phyloP scores from a whole-genome alignment of 2,329 filamentous ascomycete genomes.

The Clarireedia sp. region DNA sequence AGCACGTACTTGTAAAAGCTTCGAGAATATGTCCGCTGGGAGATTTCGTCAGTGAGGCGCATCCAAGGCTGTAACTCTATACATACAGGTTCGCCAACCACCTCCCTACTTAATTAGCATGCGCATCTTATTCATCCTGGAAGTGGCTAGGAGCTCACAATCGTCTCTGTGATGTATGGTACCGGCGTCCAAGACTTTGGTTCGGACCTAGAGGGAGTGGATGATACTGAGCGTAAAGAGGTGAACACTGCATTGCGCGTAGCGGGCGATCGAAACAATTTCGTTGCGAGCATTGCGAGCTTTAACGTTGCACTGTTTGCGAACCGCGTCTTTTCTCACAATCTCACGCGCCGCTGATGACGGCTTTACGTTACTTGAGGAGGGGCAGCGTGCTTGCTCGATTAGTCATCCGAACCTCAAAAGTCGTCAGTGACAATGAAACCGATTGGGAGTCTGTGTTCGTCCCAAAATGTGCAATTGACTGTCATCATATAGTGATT shows the following conservation, averaged over 20 bases:
- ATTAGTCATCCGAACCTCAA: too few relatives aligned
- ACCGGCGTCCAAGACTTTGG: slow-evolving; percentile 37
- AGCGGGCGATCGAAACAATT: slow-evolving; percentile 20
- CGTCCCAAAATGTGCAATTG: too few relatives aligned
- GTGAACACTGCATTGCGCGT: slow-evolving; percentile 17
- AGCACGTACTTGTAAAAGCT: slow-evolving; percentile 59
- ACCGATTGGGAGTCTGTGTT: too few relatives aligned
- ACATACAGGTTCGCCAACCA: slow-evolving; percentile 70
- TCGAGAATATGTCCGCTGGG: slow-evolving; percentile 73
- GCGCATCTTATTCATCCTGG: slow-evolving; percentile 15
- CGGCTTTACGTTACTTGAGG: too few relatives aligned
- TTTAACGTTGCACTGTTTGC: not conserved
- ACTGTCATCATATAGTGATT: too few relatives aligned
- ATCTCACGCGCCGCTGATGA: not conserved
- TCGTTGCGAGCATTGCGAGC: slow-evolving; percentile 22
- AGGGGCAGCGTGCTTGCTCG: too few relatives aligned
- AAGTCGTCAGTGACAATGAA: too few relatives aligned
- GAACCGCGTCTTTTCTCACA: not conserved
- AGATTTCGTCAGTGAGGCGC: slow-evolving; percentile 16
- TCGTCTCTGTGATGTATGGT: slow-evolving; percentile 46
- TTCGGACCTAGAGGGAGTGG: slow-evolving; percentile 17
- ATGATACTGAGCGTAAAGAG: slow-evolving; percentile 21
- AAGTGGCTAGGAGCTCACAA: slow-evolving; percentile 38
- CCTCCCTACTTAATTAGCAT: slow-evolving; percentile 47
- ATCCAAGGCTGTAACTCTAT: slow-evolving; percentile 20